A percentile compares a stretch with the other conserved stretches of the same genome.
Evolutionary conservation across 1,284 basidiomycete genomes (phyloP).

Genomic region (Anthracocystis panici-leucophaei): DNA sequence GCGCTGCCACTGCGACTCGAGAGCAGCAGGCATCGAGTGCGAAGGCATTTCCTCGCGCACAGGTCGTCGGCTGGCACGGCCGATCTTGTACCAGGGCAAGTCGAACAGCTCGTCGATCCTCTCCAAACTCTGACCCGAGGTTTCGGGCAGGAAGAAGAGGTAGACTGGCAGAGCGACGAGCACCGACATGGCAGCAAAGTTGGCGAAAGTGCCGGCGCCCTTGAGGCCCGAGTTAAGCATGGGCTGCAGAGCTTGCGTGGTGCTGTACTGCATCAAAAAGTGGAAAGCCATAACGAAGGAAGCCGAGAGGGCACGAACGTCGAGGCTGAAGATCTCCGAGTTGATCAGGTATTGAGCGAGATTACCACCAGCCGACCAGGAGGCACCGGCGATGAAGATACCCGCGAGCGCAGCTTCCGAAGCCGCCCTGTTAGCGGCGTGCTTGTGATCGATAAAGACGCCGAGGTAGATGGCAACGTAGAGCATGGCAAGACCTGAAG

Average conservation of each 20-base stretch:
- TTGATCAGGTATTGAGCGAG: conserved; percentile 53
- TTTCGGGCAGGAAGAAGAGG: conserved; percentile 51
- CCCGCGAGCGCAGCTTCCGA: conserved; percentile 38
- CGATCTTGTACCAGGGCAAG: conserved; percentile 54
- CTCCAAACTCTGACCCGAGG: conserved; percentile 50
- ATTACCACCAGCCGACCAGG: conserved; percentile 49
- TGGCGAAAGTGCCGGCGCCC: conserved; percentile 45
- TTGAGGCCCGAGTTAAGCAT: conserved; percentile 52
- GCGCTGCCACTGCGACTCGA: conserved; percentile 34
- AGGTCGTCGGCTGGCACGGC: conserved; percentile 38
- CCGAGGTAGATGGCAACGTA: conserved; percentile 50
- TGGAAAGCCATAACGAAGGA: conserved; percentile 52
- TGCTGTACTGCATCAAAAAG: conserved; percentile 48
- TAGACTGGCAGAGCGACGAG: conserved; percentile 40
- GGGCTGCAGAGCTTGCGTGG: conserved; percentile 39
- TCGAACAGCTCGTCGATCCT: conserved; percentile 53
- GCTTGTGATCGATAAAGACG: conserved; percentile 40
- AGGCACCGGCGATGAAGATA: conserved; percentile 51
- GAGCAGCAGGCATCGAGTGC: conserved; percentile 52
- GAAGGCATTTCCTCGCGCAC: conserved; percentile 41
- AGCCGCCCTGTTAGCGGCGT: conserved; percentile 30
- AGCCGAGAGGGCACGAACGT: conserved; percentile 44
- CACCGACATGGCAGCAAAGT: conserved; percentile 41
- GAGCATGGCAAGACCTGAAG: conserved; percentile 46
- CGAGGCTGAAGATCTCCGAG: conserved; percentile 48